Evolutionary conservation across 2,329 filamentous ascomycete species (phyloP).

Genomic region (Xylariaceae sp.): DNA sequence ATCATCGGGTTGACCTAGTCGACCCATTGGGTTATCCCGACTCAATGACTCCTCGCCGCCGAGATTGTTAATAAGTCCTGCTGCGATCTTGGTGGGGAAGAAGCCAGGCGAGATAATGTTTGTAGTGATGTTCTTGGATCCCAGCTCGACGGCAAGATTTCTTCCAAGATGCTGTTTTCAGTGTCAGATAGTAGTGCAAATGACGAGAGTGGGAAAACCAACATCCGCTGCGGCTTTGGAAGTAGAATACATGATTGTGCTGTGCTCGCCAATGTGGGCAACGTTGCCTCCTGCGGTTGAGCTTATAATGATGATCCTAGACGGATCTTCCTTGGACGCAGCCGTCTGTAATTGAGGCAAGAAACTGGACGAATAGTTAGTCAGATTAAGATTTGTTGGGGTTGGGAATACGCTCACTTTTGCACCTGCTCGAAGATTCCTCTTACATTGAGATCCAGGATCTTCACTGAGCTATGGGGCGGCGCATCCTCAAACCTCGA

Average conservation of each 20-base stretch:
- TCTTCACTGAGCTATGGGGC: neutral
- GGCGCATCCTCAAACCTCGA: slow-evolving; percentile 1
- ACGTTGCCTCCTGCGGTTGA: neutral
- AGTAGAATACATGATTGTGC: slow-evolving; percentile 1
- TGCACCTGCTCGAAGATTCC: neutral
- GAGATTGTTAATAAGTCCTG: neutral
- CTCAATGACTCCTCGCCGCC: neutral
- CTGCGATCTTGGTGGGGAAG: neutral
- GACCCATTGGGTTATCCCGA: neutral
- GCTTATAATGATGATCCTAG: neutral
- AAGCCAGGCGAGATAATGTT: neutral
- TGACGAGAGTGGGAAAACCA: neutral
- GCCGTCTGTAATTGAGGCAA: neutral
- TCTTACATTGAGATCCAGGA: slow-evolving; percentile 1
- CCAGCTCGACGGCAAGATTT: neutral
- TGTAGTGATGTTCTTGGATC: neutral
- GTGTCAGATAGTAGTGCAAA: neutral
- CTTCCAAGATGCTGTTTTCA: neutral
- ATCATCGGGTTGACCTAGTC: neutral
- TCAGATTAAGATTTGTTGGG: neutral
- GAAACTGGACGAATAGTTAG: neutral
- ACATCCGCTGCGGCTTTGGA: neutral
- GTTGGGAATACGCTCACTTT: neutral
- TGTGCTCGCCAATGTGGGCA: neutral
- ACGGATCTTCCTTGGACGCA: neutral